Evolutionary conservation across 192 early-diverging fungal species (phyloP).

Genomic region (Chytriomyces sp.): DNA sequence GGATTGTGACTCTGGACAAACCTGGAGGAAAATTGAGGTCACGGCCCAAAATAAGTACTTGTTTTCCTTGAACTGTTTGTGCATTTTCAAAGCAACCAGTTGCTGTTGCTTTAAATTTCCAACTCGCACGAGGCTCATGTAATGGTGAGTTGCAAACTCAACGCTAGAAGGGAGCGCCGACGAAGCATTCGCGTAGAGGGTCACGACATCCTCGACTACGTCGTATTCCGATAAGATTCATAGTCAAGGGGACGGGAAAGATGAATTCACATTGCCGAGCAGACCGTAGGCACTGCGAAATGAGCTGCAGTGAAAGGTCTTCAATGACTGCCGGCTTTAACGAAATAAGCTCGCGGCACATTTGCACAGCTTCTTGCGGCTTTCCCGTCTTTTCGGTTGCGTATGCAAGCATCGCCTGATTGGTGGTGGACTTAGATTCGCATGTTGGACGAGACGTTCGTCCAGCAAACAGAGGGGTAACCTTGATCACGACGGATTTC

Average conservation of each 20-base stretch:
- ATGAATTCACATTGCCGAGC: not conserved
- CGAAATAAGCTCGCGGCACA: constrained; percentile 2
- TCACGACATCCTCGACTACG: constrained; percentile 67
- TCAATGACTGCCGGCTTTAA: constrained; percentile 1
- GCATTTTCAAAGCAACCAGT: constrained; percentile 77
- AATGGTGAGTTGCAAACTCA: constrained; percentile 73
- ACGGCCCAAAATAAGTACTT: constrained; percentile 89
- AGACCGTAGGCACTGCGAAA: not conserved
- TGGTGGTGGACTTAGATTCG: not conserved
- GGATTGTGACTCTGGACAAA: constrained; percentile 21
- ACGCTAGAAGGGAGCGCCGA: constrained; percentile 65
- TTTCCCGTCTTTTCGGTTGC: constrained; percentile 14
- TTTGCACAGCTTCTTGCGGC: not conserved
- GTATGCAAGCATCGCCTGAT: constrained; percentile 23
- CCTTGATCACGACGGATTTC: constrained; percentile 66
- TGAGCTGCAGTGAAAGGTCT: constrained; percentile 21
- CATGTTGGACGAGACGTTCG: too few species aligned
- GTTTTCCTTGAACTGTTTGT: constrained; percentile 75
- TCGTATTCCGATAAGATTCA: not conserved
- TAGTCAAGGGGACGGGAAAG: too few species aligned
- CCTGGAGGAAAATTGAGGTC: constrained; percentile 78
- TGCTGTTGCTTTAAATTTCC: constrained; percentile 70
- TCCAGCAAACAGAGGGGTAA: too few species aligned
- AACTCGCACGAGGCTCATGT: constrained; percentile 77
- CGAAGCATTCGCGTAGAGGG: constrained; percentile 72